Conservation (phyloP, 768 basidiomycete species). For the Hydnomerulius pinastri region DNA sequence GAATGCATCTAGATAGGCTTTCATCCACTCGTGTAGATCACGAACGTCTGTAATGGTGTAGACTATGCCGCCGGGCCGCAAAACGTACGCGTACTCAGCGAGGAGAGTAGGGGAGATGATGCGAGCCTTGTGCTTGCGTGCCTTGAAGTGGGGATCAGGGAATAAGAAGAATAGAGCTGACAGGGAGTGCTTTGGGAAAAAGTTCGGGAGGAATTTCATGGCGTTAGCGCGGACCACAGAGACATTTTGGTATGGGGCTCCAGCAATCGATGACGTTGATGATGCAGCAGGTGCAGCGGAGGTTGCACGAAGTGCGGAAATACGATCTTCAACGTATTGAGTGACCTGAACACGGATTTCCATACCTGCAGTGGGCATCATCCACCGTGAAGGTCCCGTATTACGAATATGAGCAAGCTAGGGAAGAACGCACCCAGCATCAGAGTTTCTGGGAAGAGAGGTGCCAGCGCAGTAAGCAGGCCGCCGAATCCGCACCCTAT, state of each 20-base stretch:
- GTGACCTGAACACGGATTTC: slow-evolving; percentile 97
- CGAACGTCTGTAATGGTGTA: slow-evolving; percentile 98
- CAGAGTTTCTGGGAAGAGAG: slow-evolving; percentile 85
- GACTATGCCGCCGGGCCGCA: slow-evolving; percentile 90
- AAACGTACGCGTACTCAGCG: slow-evolving; percentile 94
- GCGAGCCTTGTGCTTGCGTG: slow-evolving; percentile 96
- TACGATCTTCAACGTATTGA: slow-evolving; percentile 93
- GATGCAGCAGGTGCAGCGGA: slow-evolving; percentile 26
- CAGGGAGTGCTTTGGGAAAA: slow-evolving; percentile 87
- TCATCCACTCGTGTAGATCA: slow-evolving; percentile 97
- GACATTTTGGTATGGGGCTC: slow-evolving; percentile 77
- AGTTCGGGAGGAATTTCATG: slow-evolving; percentile 98
- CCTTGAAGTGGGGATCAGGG: slow-evolving; percentile 98
- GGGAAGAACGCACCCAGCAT: slow-evolving; percentile 78
- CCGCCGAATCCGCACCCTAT: slow-evolving; percentile 99
- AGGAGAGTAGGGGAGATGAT: slow-evolving; percentile 98
- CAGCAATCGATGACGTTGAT: slow-evolving; percentile 23
- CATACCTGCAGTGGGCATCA: slow-evolving; percentile 60
- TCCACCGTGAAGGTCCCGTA: background rate
- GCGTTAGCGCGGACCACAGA: slow-evolving; percentile 94
- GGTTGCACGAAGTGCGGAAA: slow-evolving; percentile 84
- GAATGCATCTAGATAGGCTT: slow-evolving; percentile 79
- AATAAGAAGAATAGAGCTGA: slow-evolving; percentile 97
- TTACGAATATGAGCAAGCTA: background rate
- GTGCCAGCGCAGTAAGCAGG: slow-evolving; percentile 84